Percentiles rank a stretch among this genome's conserved stretches.
Evolutionary conservation across 2,329 filamentous ascomycete species (phyloP).

Genomic region (Atkinsonella hypoxylon): DNA sequence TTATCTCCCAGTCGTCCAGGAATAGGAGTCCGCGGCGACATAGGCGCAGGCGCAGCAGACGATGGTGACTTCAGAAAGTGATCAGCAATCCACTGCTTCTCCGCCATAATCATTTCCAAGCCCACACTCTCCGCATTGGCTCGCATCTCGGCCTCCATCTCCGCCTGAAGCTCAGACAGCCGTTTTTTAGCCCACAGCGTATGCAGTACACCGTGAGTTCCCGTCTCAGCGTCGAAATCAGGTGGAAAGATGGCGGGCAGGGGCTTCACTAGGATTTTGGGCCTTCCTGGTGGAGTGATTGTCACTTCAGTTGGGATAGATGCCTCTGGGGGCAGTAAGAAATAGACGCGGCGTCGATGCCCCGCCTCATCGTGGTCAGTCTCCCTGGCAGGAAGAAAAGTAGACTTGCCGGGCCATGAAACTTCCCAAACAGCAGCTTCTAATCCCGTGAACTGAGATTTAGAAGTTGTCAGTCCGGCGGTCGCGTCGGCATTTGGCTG

Average conservation of each 20-base stretch:
- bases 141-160: slow-evolving; percentile 63
- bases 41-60: slow-evolving; percentile 11
- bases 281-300: slow-evolving; percentile 35
- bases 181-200: slow-evolving; percentile 84
- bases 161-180: slow-evolving; percentile 59
- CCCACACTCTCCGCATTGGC: slow-evolving; percentile 72
- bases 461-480: background rate
- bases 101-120: slow-evolving; percentile 70
- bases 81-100: slow-evolving; percentile 74
- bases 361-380: slow-evolving; percentile 18
- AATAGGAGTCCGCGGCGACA: slow-evolving; percentile 52
- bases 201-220: slow-evolving; percentile 72
- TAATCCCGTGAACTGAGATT: slow-evolving; percentile 1
- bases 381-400: slow-evolving; percentile 50
- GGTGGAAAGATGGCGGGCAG: slow-evolving; percentile 78
- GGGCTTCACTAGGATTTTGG: slow-evolving; percentile 54
- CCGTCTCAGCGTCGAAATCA: slow-evolving; percentile 57
- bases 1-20: slow-evolving; percentile 67
- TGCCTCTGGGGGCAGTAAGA: slow-evolving; percentile 62
- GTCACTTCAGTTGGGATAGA: slow-evolving; percentile 61
- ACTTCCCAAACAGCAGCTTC: slow-evolving; percentile 52
- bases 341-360: slow-evolving; percentile 57
- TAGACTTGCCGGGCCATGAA: slow-evolving; percentile 71
- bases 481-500: slow-evolving; percentile 6
- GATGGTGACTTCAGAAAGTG: slow-evolving; percentile 45